These are phyloP conservation scores for Colletotrichum echinochloae DNA, from an alignment of 2,329 filamentous ascomycete species.

Conservation along the genomic window DNA sequence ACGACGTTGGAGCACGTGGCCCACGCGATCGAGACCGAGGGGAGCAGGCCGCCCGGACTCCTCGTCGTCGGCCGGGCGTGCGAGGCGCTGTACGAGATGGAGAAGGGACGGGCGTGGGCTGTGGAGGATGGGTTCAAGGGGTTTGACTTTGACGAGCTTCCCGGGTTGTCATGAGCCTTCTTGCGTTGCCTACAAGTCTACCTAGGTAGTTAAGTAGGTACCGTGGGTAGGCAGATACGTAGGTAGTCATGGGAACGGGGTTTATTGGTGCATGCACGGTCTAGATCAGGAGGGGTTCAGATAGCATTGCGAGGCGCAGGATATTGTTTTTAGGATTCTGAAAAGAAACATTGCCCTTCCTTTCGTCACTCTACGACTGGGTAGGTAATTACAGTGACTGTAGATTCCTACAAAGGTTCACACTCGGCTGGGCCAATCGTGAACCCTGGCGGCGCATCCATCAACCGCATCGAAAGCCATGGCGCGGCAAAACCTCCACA, in stretches of 20 bases:
- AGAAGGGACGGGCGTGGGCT: slow-evolving; percentile 75
- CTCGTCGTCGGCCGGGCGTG: slow-evolving; percentile 89
- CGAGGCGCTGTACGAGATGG: slow-evolving; percentile 74
- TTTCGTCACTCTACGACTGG: no score
- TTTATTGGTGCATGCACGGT: slow-evolving; percentile 1
- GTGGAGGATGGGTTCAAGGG: slow-evolving; percentile 90
- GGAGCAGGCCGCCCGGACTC: slow-evolving; percentile 88
- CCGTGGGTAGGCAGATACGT: no score
- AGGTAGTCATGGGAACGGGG: not conserved
- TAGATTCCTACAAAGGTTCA: no score
- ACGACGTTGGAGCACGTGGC: slow-evolving; percentile 85
- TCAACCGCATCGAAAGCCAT: no score
- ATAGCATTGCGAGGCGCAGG: slow-evolving; percentile 12
- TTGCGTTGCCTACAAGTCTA: no score
- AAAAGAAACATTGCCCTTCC: not conserved
- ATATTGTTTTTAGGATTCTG: not conserved
- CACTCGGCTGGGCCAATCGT: no score
- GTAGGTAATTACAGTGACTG: no score
- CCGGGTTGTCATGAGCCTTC: slow-evolving; percentile 22
- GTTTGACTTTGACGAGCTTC: slow-evolving; percentile 64
- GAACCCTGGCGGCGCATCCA: no score
- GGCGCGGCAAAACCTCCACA: no score
- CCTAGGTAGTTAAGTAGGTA: no score
- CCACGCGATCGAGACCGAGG: slow-evolving; percentile 87
- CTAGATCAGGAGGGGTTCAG: not conserved